Evolutionary conservation across 257 asterid species (phyloP).

Genomic region (Solanum piurae): DNA sequence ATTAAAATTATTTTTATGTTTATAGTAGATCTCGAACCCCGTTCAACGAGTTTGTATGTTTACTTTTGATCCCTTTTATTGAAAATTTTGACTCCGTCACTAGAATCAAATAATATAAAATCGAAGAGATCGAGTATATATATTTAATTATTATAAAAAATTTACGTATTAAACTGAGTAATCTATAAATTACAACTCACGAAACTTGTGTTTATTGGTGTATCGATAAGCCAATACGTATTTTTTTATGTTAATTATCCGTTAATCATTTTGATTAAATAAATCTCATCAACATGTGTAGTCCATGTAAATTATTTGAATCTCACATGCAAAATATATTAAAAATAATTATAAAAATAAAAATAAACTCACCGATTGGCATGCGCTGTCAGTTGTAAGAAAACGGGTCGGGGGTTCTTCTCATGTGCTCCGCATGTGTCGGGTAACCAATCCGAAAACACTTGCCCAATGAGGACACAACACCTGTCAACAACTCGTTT

Average conservation of each 20-base stretch:
- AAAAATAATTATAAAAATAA: background rate
- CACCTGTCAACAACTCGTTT: background rate
- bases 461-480: background rate
- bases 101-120: no score
- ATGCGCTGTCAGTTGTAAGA: slow-evolving; percentile 3
- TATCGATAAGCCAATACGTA: background rate
- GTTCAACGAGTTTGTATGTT: no score
- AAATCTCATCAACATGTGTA: background rate
- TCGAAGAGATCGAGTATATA: background rate
- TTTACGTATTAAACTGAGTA: background rate
- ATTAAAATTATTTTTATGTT: no score
- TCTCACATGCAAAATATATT: background rate
- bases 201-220: background rate
- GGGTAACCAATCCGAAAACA: background rate
- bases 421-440: slow-evolving; percentile 13
- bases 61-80: background rate
- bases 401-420: background rate
- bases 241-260: background rate
- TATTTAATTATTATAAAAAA: no score
- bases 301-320: background rate
- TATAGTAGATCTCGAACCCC: background rate
- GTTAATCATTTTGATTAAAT: background rate
- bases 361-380: background rate
- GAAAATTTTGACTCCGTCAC: background rate
- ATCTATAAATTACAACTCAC: background rate